Conservation (phyloP, 768 basidiomycete species). For the Agaricus blazei region DNA sequence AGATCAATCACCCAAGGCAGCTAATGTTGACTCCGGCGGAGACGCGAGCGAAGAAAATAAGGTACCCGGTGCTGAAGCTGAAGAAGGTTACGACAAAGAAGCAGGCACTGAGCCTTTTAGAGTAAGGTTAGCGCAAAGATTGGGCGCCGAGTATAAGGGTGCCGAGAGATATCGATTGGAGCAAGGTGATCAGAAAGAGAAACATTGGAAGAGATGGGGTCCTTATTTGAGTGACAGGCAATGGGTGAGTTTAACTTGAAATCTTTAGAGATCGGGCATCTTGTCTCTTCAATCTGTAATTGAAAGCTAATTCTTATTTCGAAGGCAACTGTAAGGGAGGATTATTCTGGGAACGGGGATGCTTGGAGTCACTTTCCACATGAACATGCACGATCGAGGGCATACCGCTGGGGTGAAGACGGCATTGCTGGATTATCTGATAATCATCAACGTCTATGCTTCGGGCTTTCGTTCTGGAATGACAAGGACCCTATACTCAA, state of each 20-base stretch:
- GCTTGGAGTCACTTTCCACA: slow-evolving; percentile 96
- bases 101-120: slow-evolving; percentile 39
- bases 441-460: slow-evolving; percentile 92
- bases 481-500: slow-evolving; percentile 92
- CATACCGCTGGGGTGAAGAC: slow-evolving; percentile 99
- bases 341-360: slow-evolving; percentile 95
- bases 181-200: slow-evolving; percentile 73
- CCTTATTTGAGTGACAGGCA: slow-evolving; percentile 96
- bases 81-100: slow-evolving; percentile 12
- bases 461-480: slow-evolving; percentile 92
- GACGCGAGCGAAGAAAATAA: slow-evolving; percentile 9
- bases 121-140: slow-evolving; percentile 54
- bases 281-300: not conserved
- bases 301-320: slow-evolving; percentile 11
- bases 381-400: slow-evolving; percentile 86
- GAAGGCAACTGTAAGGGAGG: slow-evolving; percentile 96
- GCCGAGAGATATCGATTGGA: slow-evolving; percentile 81
- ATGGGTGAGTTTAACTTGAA: slow-evolving; percentile 63
- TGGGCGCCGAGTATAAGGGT: slow-evolving; percentile 73
- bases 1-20: slow-evolving; percentile 28
- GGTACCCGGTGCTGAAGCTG: slow-evolving; percentile 13
- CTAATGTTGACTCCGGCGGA: not conserved
- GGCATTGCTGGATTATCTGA: slow-evolving; percentile 97
- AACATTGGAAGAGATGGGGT: slow-evolving; percentile 99
- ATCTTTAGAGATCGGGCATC: not conserved